Base-by-base conservation (phyloP, 192 early-diverging fungal species). In the Coemansia sp. region DNA sequence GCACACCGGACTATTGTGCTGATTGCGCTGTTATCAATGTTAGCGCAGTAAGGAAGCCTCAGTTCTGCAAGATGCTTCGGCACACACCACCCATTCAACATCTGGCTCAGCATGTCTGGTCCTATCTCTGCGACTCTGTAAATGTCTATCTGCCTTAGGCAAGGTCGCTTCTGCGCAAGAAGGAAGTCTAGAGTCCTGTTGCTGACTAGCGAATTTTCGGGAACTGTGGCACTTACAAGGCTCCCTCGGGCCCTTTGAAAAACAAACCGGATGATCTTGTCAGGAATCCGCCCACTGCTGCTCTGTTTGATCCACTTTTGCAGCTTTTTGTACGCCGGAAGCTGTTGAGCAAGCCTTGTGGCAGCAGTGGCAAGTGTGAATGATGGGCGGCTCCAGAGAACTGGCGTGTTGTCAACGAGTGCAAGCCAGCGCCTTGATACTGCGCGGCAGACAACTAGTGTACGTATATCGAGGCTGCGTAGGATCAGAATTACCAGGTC, bases 291-390 rank as follows among this genome's bases (percentile, higher is more conserved):
- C 18, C 4, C 70, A 40, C 33, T n/a, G 39, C 26, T 30, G 16
- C 16, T 21, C 2, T 13, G 30, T 30, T 42, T 63, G 35, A 37
- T 29, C 31, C 23, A 56, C 26, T 29, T 34, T 15, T 60, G 48
- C 26, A 57, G n/a, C 39, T 79, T 79, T 10, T 48, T 9, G 58
- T 74, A 79, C 9, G 64, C 67, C 4, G 77, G 77, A 34, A 79
- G 48, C 63, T 71, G 68, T 12, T 35, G 51, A 5, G 37, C 42
- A 21, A 80, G 65, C 15, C 5, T n/a, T 13, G 48, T 20, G 2
- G 25, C 34, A 2, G 55, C 23, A 15, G 31, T 45, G 12, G 56
- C 20, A 0, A 21, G 2, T 8, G 28, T 21, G 39, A 64, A 72
- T 45, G 53, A 46, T 12, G 67, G 67, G 0, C 49, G 34, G 35